These are phyloP conservation scores for Arabidopsis lyrata DNA, from an alignment of 441 rosid species.

Conservation along the genomic window DNA sequence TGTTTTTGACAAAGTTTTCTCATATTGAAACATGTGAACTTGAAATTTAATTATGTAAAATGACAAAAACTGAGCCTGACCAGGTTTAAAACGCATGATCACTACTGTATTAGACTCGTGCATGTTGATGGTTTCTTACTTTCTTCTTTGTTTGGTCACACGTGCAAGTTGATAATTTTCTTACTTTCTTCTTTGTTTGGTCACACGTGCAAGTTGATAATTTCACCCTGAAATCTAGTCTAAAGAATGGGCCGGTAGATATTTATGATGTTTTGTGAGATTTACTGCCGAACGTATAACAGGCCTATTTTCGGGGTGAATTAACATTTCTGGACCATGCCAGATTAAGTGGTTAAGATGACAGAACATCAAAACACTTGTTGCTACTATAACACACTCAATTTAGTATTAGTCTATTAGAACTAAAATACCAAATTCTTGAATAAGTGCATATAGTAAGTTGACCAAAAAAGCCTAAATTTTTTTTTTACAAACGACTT, in stretches of 20 bases:
- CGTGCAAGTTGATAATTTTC: slow-evolving; percentile 11
- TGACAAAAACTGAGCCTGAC: neutral
- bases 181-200: neutral
- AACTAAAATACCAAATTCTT: neutral
- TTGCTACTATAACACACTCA: neutral
- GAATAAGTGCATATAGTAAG: neutral
- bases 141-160: neutral
- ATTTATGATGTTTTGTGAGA: slow-evolving; percentile 3
- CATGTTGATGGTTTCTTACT: neutral
- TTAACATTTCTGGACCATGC: slow-evolving; percentile 21
- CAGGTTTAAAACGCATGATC: slow-evolving; percentile 6
- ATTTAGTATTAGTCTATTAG: neutral
- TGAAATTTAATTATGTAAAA: neutral
- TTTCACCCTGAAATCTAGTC: neutral
- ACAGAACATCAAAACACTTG: slow-evolving; percentile 18
- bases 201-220: slow-evolving; percentile 24
- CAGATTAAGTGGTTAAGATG: slow-evolving; percentile 26
- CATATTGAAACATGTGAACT: neutral
- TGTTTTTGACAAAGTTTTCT: neutral
- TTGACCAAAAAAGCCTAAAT: neutral
- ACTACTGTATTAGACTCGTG: slow-evolving; percentile 4
- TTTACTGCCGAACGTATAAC: neutral
- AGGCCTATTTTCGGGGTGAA: slow-evolving; percentile 12
- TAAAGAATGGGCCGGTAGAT: neutral
- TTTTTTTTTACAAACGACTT: neutral